Conservation (phyloP, 2,329 filamentous ascomycete genomes). For the Microdochium nivale region DNA sequence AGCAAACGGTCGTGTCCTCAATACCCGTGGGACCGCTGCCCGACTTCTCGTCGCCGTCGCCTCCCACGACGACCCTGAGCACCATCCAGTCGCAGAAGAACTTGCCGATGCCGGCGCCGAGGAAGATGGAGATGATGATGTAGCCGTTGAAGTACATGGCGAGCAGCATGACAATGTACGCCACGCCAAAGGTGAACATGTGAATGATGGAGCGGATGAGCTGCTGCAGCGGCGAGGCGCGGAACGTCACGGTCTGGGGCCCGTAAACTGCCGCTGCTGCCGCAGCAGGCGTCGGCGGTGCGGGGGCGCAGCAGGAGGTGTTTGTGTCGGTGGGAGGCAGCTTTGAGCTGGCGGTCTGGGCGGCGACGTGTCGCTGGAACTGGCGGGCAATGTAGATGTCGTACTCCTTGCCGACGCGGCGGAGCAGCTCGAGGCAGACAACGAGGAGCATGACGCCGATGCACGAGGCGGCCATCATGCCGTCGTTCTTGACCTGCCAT, state of each 20-base stretch:
- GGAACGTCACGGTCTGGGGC: constrained; percentile 21
- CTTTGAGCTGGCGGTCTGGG: constrained; percentile 12
- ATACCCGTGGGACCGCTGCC: constrained; percentile 20
- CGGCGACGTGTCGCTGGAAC: constrained; percentile 24
- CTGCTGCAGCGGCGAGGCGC: constrained; percentile 31
- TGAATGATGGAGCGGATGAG: constrained; percentile 28
- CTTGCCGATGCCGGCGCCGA: constrained; percentile 42
- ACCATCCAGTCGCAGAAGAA: constrained; percentile 46
- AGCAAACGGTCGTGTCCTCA: constrained; percentile 39
- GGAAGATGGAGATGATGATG: constrained; percentile 32
- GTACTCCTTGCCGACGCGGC: constrained; percentile 31
- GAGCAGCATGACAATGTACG: constrained; percentile 34
- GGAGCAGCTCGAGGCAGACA: constrained; percentile 28
- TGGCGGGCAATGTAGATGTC: constrained; percentile 29
- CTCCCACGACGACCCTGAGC: constrained; percentile 26
- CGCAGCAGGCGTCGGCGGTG: constrained; percentile 7
- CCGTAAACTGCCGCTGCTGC: constrained; percentile 6
- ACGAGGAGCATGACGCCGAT: constrained; percentile 32
- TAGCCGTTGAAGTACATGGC: constrained; percentile 39
- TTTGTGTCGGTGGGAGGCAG: neutral
- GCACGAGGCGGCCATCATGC: constrained; percentile 33
- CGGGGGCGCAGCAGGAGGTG: constrained; percentile 6
- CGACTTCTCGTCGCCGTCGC: constrained; percentile 6
- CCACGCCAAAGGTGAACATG: constrained; percentile 29
- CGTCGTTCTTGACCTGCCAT: constrained; percentile 29